phyloP scores from a whole-genome alignment of 1,284 basidiomycete species.

The Apiotrichum veenhuisii region DNA sequence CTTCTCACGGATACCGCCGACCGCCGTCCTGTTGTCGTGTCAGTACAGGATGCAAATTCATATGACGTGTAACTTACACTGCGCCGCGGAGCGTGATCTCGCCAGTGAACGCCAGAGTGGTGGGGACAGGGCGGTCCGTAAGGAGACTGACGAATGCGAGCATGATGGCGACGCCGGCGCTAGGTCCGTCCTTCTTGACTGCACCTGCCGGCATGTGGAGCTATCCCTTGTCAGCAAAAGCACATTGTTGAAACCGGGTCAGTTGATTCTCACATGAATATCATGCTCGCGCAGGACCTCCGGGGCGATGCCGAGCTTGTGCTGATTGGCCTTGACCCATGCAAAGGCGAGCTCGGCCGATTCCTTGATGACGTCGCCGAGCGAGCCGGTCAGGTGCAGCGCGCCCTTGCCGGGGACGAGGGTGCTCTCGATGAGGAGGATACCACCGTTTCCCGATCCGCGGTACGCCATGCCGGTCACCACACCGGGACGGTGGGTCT shows the following conservation, averaged over 20 bases:
- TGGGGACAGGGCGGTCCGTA: slow-evolving; percentile 69
- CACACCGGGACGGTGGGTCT: slow-evolving; percentile 33
- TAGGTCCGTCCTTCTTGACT: slow-evolving; percentile 94
- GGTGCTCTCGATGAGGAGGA: slow-evolving; percentile 59
- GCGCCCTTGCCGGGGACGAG: slow-evolving; percentile 38
- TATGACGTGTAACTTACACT: slow-evolving; percentile 51
- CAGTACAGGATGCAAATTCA: neutral
- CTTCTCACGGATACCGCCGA: slow-evolving; percentile 91
- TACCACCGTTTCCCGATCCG: slow-evolving; percentile 73
- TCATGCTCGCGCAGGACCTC: slow-evolving; percentile 55
- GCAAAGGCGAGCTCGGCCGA: slow-evolving; percentile 89
- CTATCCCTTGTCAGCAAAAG: slow-evolving; percentile 61
- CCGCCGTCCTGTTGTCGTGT: slow-evolving; percentile 58
- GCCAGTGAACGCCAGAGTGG: slow-evolving; percentile 88
- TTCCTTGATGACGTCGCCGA: slow-evolving; percentile 95
- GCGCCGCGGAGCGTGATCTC: slow-evolving; percentile 89
- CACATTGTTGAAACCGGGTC: too few species aligned
- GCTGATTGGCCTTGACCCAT: slow-evolving; percentile 85
- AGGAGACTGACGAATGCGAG: slow-evolving; percentile 85
- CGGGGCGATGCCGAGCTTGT: slow-evolving; percentile 59
- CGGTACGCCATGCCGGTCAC: slow-evolving; percentile 43
- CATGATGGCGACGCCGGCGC: slow-evolving; percentile 85
- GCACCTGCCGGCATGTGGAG: slow-evolving; percentile 92
- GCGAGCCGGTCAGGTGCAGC: slow-evolving; percentile 69
- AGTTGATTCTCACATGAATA: slow-evolving; percentile 65